Percentiles rank a stretch among this genome's conserved stretches.
These are phyloP conservation scores for Cercospora sp. DNA, from an alignment of 2,329 filamentous ascomycete genomes.

Conservation along the genomic window DNA sequence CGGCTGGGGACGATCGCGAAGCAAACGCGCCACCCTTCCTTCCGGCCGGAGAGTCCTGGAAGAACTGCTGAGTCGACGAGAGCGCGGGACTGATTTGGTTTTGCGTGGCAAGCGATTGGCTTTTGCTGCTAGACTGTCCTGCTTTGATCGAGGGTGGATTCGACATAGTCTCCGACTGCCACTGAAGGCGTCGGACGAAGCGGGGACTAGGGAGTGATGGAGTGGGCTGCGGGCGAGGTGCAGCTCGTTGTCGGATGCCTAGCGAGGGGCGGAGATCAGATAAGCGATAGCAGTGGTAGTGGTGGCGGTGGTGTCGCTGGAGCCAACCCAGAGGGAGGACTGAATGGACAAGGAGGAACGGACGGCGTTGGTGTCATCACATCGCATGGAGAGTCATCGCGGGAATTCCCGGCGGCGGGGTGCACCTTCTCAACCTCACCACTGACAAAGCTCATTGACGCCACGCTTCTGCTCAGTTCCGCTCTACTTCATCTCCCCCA, in stretches of 20 bases:
- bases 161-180: conserved; percentile 42
- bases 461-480: not conserved
- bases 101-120: conserved; percentile 31
- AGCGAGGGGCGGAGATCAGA: conserved; percentile 13
- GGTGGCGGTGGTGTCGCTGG: conserved; percentile 14
- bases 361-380: conserved; percentile 11
- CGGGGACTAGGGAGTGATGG: conserved; percentile 3
- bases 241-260: conserved; percentile 11
- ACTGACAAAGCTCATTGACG: conserved; percentile 1
- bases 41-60: conserved; percentile 47
- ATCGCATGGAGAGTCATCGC: conserved; percentile 6
- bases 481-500: not conserved
- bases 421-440: not conserved
- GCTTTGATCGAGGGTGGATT: conserved; percentile 44
- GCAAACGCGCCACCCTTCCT: conserved; percentile 32
- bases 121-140: conserved; percentile 46
- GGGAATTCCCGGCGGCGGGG: conserved; percentile 5
- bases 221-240: conserved; percentile 5
- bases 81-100: conserved; percentile 46
- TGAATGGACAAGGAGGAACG: conserved; percentile 13
- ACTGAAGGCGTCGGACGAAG: conserved; percentile 28
- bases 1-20: conserved; percentile 25
- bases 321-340: conserved; percentile 20
- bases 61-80: conserved; percentile 46
- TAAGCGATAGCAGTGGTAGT: conserved; percentile 16